Base-by-base conservation (phyloP, 129 eudicot genomes). In the Ambrosia artemisiifolia region DNA sequence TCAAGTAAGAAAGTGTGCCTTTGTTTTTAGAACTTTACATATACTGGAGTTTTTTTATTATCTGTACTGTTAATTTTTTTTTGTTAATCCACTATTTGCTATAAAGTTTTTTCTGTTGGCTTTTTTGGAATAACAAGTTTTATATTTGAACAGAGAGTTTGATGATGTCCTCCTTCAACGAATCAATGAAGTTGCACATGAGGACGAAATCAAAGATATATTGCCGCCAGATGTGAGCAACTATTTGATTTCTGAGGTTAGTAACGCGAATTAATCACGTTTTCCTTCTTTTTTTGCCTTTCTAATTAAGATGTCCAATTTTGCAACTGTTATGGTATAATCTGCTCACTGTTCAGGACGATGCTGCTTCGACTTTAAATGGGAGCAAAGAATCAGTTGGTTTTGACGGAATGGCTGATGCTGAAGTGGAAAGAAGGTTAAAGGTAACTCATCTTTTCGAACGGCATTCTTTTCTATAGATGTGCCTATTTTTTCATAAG, bases 191-290 rank as follows among this genome's bases (percentile, higher is more conserved):
- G 86, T 95, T 54, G 85, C 79, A 46, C 87, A 82, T 78, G 99
- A 95, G 76, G 99, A 91, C 75, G 94, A 88, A 67, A 61, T 83
- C 5, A 85, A 80, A 80, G 87, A 88, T 62, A 78, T 88, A 51
- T 62, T 80, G 67, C 87, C 99, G 54, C 97, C 99, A 46, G 99
- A 95, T 54, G 97, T 95, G 83, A 90, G 99, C 96, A 90, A 88
- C 71, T 95, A 81, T 81, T 82, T 95, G 85, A 79, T 88, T 47
- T 86, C 94, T 17, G 99, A 95, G 97, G 99, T 93, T 65, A 79
- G 88, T 77, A 48, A 54, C 43, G 3, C 2, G 12, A 50, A 66
- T 34, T 2, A 34, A 48, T 18, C 36, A 14, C 47, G 62, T 51
- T 71, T 57, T 59, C 8, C 10, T 11, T 6, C 32, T 28, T 43